phyloP scores from a whole-genome alignment of 2,329 filamentous ascomycete genomes.

The Colletotrichum sp. region DNA sequence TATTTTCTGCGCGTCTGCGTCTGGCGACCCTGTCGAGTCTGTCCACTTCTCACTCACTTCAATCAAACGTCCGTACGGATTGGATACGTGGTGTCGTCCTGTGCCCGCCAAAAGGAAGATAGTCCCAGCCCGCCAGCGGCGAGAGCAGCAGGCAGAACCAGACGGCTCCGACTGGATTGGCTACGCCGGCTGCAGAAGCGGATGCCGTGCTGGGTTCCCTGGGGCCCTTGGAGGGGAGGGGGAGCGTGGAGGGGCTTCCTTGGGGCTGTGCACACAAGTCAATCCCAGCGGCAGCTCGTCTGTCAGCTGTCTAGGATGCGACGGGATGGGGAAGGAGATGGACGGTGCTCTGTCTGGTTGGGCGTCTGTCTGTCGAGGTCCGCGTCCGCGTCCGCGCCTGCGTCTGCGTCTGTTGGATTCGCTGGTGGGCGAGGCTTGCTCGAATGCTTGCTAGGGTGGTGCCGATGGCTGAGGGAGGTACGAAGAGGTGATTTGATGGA shows the following conservation, averaged over 20 bases:
- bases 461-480: background rate
- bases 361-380: background rate
- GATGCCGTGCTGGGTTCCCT: slow-evolving; percentile 17
- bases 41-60: slow-evolving; percentile 17
- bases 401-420: background rate
- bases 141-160: slow-evolving; percentile 16
- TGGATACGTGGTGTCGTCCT: background rate
- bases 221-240: background rate
- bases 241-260: slow-evolving; percentile 13
- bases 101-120: slow-evolving; percentile 5
- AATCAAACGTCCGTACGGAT: slow-evolving; percentile 7
- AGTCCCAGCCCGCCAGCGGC: background rate
- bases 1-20: slow-evolving; percentile 16
- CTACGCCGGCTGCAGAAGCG: slow-evolving; percentile 13
- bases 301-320: background rate
- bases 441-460: slow-evolving; percentile 3
- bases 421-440: background rate
- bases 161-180: slow-evolving; percentile 3
- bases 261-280: slow-evolving; percentile 20
- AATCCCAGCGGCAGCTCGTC: slow-evolving; percentile 4
- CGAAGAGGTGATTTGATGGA: background rate
- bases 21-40: slow-evolving; percentile 5
- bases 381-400: background rate
- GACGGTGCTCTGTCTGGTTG: background rate
- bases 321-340: background rate